Conservation (phyloP, 2,329 filamentous ascomycete species). For the Ophiostoma pallidulum region DNA sequence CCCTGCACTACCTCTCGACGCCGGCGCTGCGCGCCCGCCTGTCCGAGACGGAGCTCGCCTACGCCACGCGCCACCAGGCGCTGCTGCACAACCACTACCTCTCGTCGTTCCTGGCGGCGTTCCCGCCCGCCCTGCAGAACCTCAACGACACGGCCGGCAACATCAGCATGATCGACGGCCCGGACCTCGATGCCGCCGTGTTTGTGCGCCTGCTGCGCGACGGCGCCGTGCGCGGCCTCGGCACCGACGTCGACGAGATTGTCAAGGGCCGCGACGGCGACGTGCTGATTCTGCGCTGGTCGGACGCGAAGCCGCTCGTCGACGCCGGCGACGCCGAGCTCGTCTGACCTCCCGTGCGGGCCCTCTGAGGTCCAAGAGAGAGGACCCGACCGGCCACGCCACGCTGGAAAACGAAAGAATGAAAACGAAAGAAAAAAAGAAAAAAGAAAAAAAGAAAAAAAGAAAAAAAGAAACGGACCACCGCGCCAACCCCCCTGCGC, state of each 20-base stretch:
- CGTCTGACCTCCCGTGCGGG: no score
- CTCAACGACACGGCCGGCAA: constrained; percentile 86
- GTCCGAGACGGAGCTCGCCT: constrained; percentile 67
- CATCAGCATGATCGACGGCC: constrained; percentile 83
- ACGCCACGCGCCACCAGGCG: constrained; percentile 75
- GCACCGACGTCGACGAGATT: constrained; percentile 53
- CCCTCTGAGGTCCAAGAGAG: no score
- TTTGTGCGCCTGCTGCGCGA: constrained; percentile 67
- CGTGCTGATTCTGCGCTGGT: constrained; percentile 61
- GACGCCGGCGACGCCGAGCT: constrained; percentile 48
- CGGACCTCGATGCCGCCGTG: constrained; percentile 73
- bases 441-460: no score
- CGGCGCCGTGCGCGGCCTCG: constrained; percentile 47
- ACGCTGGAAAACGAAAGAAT: no score
- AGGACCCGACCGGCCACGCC: no score
- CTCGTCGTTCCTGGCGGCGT: constrained; percentile 72
- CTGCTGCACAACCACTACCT: constrained; percentile 79
- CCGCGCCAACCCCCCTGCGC: no score
- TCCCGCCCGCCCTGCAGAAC: constrained; percentile 69
- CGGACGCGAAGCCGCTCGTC: constrained; percentile 57
- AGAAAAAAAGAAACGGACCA: no score
- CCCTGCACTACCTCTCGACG: constrained; percentile 60
- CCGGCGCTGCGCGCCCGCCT: constrained; percentile 50
- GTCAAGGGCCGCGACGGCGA: constrained; percentile 52
- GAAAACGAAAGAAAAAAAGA: no score